Base-by-base conservation (phyloP, 1,284 basidiomycete genomes). In the Ganoderma lucidum region DNA sequence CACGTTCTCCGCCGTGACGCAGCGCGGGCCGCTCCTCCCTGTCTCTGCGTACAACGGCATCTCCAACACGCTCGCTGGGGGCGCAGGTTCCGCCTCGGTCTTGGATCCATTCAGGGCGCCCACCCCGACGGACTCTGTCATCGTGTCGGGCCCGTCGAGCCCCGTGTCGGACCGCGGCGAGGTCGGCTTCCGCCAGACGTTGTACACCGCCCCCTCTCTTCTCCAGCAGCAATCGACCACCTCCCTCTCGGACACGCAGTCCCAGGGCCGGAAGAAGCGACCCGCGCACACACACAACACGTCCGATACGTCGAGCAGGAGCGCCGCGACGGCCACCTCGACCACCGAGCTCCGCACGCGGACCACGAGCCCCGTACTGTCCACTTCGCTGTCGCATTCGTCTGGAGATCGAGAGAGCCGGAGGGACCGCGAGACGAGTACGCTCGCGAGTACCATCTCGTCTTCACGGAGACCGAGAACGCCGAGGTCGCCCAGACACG, bases 71-170 rank as follows among this genome's bases (percentile, higher is more conserved):
- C 58, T 58, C 32, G 58, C 37, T 2, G 44, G 17, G 3, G 44
- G 15, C 23, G 23, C 23, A 23, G 23, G 23, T 23, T 23, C 23
- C 23, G 23, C 23, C 17, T 5, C 19, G 6, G n/a, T n/a, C 8
- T 9, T n/a, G n/a, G 58, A 60, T 9, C 58, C 58, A 39, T 60
- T 42, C 39, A 42, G 37, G 58, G 35, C 39, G 12, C 58, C 58
- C 19, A 41, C 58, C 17, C 58, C 19, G n/a, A 60, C 58, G n/a
- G 58, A 60, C 39, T 60, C 58, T 9, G 37, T 60, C 19, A 60
- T 60, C 35, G 58, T 60, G 35, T 60, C 58, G 37, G 58, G 58
- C 10, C 58, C 58, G 37, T 60, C 58, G 9, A 60, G 58, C n/a
- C 58, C 58, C n/a, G 37, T 14, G 19, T 39, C 58, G 39, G 58